A percentile compares a stretch with the other conserved stretches of the same genome.
Conservation (phyloP, 306 rosid genomes). For the Acmispon strigosus region DNA sequence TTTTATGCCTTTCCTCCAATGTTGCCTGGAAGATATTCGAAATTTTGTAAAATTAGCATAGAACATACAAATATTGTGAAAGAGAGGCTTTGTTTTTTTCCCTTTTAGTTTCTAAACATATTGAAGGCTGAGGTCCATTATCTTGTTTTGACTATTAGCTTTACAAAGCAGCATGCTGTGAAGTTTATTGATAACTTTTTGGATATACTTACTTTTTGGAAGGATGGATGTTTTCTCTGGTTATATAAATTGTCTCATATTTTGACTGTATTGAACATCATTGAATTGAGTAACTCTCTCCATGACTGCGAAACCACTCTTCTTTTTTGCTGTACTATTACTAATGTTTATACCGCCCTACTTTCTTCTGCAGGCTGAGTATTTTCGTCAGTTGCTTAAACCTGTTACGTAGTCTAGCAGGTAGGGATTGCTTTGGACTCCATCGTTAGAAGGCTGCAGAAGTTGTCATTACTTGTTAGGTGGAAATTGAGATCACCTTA, state of each 20-base stretch:
- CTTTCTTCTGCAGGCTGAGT: conserved; percentile 70
- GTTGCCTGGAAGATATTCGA: neutral
- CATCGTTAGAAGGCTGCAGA: conserved; percentile 40
- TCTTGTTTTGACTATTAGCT: neutral
- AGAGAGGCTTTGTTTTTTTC: neutral
- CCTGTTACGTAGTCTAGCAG: conserved; percentile 92
- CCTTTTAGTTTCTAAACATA: neutral
- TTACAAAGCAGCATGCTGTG: neutral
- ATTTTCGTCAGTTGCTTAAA: conserved; percentile 94
- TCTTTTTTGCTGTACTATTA: neutral
- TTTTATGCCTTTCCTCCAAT: neutral
- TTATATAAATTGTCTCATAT: neutral
- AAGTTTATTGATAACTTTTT: neutral
- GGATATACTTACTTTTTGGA: neutral
- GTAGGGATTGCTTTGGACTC: conserved; percentile 40
- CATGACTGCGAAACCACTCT: neutral
- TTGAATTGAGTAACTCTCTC: neutral
- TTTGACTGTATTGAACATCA: neutral
- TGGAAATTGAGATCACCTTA: conserved; percentile 43
- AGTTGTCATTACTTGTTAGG: conserved; percentile 34
- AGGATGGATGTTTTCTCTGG: neutral
- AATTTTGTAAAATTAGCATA: neutral
- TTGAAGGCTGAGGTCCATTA: neutral
- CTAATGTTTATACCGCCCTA: neutral
- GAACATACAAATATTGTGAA: neutral